Evolutionary conservation across 2,329 filamentous ascomycete species (phyloP), one percentile per base, ranked within the genome.

Genomic region (Colletotrichum cordylinicola): DNA sequence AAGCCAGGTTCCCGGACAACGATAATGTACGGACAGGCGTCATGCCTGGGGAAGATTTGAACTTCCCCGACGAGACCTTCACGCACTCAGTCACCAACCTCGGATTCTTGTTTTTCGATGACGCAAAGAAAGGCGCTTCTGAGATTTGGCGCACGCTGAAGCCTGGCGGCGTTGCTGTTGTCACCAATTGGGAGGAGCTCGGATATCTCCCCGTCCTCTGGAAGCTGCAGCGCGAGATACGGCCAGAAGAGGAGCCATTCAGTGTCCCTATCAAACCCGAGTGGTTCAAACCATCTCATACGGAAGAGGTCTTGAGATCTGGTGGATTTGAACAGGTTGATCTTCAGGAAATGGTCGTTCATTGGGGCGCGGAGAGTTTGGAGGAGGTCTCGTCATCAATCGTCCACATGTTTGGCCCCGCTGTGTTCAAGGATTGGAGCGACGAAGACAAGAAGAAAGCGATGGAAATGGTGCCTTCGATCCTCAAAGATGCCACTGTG

Each of bases 61-160:
- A 37, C 7, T 82, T 82, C 52, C 70, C 76, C 4, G 82, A 84
- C 69, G 77, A 79, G 6, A 79, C 78, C 29, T 87, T 87, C 78
- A 83, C 82, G 0, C 82, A 85, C 77, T 81, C 79, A 6, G 79
- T 87, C 69, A 86, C 83, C 7, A 86, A 84, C 77, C 82, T 87
- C 37, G 85, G 83, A 8, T 80, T 87, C 61, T 79, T 86, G 70
- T 85, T 85, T 76, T 84, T 83, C 56, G 39, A 72, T 0, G 78
- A 80, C 69, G 80, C 81, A 0, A 76, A 81, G 5, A 80, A 79
- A 29, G 85, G 83, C 55, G 82, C 84, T 0, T 80, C 77, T 13
- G 84, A 87, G 70, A 82, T 86, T 33, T 79, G 80, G 71, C 81
- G 86, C 43, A 87, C 85, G 0, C 81, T 87, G 2, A 78, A 81